Base-by-base conservation (phyloP, 257 asterid genomes). In the Handroanthus guayacan region DNA sequence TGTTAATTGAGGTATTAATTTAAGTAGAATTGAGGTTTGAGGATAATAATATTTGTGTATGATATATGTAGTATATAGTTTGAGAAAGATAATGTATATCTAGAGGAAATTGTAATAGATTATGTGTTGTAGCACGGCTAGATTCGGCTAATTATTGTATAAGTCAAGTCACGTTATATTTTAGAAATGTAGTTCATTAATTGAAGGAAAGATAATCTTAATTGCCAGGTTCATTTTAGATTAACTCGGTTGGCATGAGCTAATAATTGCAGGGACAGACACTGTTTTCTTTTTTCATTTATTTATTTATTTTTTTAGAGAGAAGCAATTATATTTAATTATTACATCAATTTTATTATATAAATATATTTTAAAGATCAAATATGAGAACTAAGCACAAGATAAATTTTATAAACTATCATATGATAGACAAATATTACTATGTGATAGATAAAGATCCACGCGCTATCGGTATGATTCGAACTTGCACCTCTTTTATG, bases 151-250 rank as follows among this genome's bases (percentile, higher is more conserved):
- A 65, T 34, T 41, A 18, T 65, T 43, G 38, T n/a, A 13, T 13
- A 69, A 51, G 72, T 69, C 80, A 68, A 79, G 2, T n/a, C 17
- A 54, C 10, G 18, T 31, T 67, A 20, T 48, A 57, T 43, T 25
- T 71, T 43, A 52, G 12, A 51, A 5, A 13, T 44, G 13, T 79
- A 69, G 60, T 67, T 56, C 70, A 74, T 55, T 50, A 16, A 44
- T 57, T 74, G 7, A 72, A 58, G 57, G 72, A 51, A 71, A 45
- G 56, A 79, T 62, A 75, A 69, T 56, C 38, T 75, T 75, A 44
- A 62, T 51, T 69, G 68, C 60, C 31, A 39, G 56, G 65, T 12
- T 78, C 52, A 5, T 36, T 73, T 47, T 37, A 13, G 20, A 37
- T 36, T 45, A 72, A 65, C 9, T 1, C 41, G 54, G 78, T 48